Conservation (phyloP, 345 rosid genomes). For the Theobroma cacao region DNA sequence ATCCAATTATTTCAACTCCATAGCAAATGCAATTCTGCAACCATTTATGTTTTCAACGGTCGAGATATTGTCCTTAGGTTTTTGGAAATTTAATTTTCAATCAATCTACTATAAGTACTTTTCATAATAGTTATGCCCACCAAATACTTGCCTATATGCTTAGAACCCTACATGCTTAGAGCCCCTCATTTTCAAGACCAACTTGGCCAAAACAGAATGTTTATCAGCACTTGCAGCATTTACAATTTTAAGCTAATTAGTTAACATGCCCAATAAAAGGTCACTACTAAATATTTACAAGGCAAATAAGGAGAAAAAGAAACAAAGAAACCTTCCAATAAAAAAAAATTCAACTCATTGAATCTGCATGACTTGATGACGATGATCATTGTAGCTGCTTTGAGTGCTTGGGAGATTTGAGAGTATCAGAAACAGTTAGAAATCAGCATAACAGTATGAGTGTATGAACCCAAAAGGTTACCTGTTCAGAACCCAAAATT, state of each 20-base stretch:
- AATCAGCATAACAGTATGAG: not conserved
- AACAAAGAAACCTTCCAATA: not conserved
- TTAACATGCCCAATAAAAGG: not conserved
- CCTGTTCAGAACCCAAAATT: conserved; percentile 14
- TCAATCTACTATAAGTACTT: too few species aligned
- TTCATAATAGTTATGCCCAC: too few species aligned
- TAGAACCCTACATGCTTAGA: too few species aligned
- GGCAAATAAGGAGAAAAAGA: not conserved
- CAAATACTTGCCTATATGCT: too few species aligned
- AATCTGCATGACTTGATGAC: conserved; percentile 21
- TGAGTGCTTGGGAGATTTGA: conserved; percentile 9
- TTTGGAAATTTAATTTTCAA: too few species aligned
- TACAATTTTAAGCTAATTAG: not conserved
- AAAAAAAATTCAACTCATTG: not conserved
- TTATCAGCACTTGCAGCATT: not conserved
- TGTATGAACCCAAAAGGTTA: not conserved
- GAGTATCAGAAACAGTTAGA: conserved; percentile 11
- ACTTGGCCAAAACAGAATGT: not conserved
- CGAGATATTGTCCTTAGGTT: not conserved
- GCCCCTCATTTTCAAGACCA: not conserved
- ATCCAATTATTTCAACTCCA: not conserved
- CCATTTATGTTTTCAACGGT: not conserved
- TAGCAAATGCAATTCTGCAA: not conserved
- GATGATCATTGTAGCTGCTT: conserved; percentile 15
- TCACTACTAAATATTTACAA: not conserved